phyloP scores from a whole-genome alignment of 78 protist species.

The Polysphondylium violaceum region DNA sequence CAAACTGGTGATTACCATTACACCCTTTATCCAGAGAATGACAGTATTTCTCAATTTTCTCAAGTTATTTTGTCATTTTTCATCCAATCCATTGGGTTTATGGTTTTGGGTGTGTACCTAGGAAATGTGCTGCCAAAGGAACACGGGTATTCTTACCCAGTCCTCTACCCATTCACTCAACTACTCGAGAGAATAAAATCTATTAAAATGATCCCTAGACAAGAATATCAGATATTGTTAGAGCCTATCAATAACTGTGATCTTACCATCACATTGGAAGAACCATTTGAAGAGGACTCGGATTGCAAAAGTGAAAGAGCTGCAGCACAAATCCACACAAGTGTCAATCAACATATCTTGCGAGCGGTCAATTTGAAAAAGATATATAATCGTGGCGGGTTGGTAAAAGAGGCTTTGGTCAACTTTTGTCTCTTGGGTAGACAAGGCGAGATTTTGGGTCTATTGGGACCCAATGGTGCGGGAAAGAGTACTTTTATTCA shows the following conservation, averaged over 20 bases:
- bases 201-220: neutral
- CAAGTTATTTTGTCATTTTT: neutral
- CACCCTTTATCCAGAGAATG: neutral
- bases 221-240: neutral
- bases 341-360: neutral
- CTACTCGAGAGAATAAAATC: neutral
- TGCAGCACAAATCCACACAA: neutral
- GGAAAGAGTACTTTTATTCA: slow-evolving; percentile 49
- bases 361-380: slow-evolving; percentile 28
- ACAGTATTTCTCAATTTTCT: neutral
- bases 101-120: slow-evolving; percentile 17
- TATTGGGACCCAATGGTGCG: slow-evolving; percentile 90
- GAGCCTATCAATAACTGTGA: neutral
- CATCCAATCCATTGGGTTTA: slow-evolving; percentile 6
- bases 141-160: slow-evolving; percentile 11
- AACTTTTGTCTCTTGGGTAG: slow-evolving; percentile 50
- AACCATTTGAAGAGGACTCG: slow-evolving; percentile 39
- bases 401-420: slow-evolving; percentile 49
- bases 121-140: slow-evolving; percentile 41
- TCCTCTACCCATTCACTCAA: slow-evolving; percentile 37
- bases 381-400: slow-evolving; percentile 18
- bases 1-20: neutral
- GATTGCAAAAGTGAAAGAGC: slow-evolving; percentile 20
- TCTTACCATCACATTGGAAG: no score
- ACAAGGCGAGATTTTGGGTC: slow-evolving; percentile 79